Evolutionary conservation across 352 stramenopile species (phyloP), one percentile per base, ranked within the genome.

Genomic region (Phytophthora multivora): DNA sequence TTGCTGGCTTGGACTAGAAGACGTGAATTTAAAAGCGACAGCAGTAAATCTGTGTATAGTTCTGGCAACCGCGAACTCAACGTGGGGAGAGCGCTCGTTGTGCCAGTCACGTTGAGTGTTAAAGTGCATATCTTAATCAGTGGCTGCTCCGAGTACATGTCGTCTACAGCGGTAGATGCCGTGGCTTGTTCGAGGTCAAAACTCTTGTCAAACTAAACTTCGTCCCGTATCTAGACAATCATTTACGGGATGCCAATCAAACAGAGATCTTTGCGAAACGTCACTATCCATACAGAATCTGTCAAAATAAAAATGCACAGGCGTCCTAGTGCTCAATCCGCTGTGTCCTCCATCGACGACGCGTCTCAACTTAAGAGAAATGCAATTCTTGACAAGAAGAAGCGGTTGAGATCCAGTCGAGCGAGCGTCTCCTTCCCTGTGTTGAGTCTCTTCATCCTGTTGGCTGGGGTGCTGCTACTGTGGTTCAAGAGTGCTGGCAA

Each of bases 231-330:
- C 18, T 46, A 26, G 39, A 7, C 5, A 0, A 0, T 13, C 28
- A 53, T 13, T n/a, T 31, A 39, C 35, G 38, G n/a, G 55, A 58
- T 52, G 39, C 23, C 28, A 64, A 47, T 65, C 48, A 51, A 40
- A 33, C 10, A 26, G 35, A 59, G 40, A 61, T 61, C 59, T 51
- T 45, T 40, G 12, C 28, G 59, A 67, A 67, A 43, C 48, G 59
- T 63, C 59, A 61, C 51, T 35, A n/a, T n/a, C n/a, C n/a, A n/a
- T n/a, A 19, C 38, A 9, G 11, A 42, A 66, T 55, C 41, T n/a
- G 15, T 30, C 26, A 52, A 23, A n/a, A n/a, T n/a, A n/a, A 33
- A 38, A n/a, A 67, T 67, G 59, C 59, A 28, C 19, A 31, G 51
- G 10, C 51, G 43, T 40, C 30, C 36, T 2, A 52, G 16, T 12